Evolutionary conservation across 1,284 basidiomycete species (phyloP).

Genomic region (Spongiforma sp.): DNA sequence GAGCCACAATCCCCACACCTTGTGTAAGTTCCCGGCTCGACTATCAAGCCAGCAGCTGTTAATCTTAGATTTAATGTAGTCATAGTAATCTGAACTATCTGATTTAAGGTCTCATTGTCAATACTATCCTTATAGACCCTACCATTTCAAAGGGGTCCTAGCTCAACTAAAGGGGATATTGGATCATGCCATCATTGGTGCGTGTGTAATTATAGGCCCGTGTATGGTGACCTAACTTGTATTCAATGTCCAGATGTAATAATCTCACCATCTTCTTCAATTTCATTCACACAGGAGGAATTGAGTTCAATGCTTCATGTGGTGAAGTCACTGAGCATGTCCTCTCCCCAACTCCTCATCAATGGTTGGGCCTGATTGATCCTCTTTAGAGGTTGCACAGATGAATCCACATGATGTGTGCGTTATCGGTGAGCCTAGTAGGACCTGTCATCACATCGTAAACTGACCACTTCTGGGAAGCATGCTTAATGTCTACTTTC

Average conservation of each 20-base stretch:
- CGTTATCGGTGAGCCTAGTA: conserved; percentile 20
- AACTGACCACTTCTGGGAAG: conserved; percentile 11
- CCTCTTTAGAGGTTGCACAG: conserved; percentile 6
- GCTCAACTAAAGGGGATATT: conserved; percentile 25
- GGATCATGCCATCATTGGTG: conserved; percentile 23
- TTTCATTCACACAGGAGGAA: conserved; percentile 20
- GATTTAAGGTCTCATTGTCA: conserved; percentile 22
- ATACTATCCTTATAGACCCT: conserved; percentile 22
- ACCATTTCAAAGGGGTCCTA: conserved; percentile 5
- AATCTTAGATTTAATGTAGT: too few relatives aligned
- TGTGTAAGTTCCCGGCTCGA: too few relatives aligned
- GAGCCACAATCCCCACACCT: background rate
- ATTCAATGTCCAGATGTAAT: conserved; percentile 19
- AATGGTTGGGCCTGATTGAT: conserved; percentile 5
- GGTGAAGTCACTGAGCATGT: conserved; percentile 21
- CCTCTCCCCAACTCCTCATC: background rate
- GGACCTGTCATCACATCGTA: background rate
- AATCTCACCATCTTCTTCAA: conserved; percentile 25
- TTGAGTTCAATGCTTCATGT: conserved; percentile 16
- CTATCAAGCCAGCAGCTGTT: too few relatives aligned
- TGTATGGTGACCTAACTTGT: background rate
- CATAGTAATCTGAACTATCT: background rate
- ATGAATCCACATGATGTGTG: conserved; percentile 20
- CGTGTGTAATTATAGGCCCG: background rate
- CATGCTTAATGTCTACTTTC: conserved; percentile 20